phyloP scores from a whole-genome alignment of 2,329 filamentous ascomycete species.

The Lachnellula occidentalis region DNA sequence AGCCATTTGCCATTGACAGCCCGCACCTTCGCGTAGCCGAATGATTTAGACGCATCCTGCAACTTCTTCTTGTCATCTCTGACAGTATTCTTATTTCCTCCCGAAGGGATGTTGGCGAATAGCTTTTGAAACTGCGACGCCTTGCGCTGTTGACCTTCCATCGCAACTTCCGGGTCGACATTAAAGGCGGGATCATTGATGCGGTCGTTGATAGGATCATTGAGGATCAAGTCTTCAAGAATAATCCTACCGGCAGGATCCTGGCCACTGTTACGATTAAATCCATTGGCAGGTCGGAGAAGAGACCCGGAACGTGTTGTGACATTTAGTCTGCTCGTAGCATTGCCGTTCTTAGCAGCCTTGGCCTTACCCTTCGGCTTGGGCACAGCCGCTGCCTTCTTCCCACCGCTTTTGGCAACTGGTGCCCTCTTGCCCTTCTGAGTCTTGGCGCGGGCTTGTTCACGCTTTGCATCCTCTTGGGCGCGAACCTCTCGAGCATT shows the following conservation, averaged over 20 bases:
- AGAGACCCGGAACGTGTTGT: neutral
- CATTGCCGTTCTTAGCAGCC: conserved; percentile 9
- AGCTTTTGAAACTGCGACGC: conserved; percentile 22
- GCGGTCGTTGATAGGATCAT: conserved; percentile 21
- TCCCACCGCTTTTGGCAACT: neutral
- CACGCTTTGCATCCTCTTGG: conserved; percentile 8
- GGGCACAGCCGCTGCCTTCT: neutral
- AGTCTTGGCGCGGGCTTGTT: conserved; percentile 19
- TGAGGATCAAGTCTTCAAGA: conserved; percentile 15
- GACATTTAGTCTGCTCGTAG: conserved; percentile 1
- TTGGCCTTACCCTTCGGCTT: conserved; percentile 8
- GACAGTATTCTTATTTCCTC: conserved; percentile 9
- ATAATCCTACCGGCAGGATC: conserved; percentile 20
- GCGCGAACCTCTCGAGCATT: conserved; percentile 13
- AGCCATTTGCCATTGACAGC: conserved; percentile 34
- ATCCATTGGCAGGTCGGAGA: neutral
- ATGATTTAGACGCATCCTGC: conserved; percentile 35
- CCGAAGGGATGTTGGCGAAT: conserved; percentile 23
- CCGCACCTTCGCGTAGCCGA: conserved; percentile 35
- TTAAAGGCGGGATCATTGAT: conserved; percentile 19
- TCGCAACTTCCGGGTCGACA: conserved; percentile 14
- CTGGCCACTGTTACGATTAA: conserved; percentile 1
- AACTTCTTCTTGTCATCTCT: conserved; percentile 34
- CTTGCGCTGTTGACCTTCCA: conserved; percentile 17
- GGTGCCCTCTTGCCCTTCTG: conserved; percentile 14